Evolutionary conservation across 305 asterid genomes (phyloP).

Genomic region (Withania somnifera): DNA sequence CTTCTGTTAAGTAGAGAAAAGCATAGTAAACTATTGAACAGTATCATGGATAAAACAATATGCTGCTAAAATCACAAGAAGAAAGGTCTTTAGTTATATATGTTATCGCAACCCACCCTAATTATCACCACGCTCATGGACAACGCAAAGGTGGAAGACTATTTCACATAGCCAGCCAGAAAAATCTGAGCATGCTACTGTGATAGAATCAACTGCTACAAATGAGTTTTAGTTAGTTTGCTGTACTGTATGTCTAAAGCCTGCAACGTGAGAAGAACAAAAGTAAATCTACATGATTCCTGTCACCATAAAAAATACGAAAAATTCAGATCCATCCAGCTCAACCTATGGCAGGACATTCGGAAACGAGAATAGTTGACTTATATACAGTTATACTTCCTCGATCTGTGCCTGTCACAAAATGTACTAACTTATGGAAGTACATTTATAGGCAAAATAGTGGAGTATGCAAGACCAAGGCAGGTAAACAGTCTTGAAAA

Average conservation of each 20-base stretch:
- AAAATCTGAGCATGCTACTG: neutral
- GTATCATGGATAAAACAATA: too few species aligned
- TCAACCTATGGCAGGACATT: neutral
- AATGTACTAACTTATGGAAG: neutral
- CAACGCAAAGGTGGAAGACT: neutral
- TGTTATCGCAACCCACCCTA: neutral
- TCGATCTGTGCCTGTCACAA: neutral
- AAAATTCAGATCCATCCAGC: neutral
- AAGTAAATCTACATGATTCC: neutral
- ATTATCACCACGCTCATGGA: too few species aligned
- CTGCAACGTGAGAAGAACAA: neutral
- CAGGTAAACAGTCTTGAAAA: neutral
- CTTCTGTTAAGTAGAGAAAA: neutral
- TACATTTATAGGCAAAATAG: neutral
- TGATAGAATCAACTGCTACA: neutral
- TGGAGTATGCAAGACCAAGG: neutral
- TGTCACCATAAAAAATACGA: neutral
- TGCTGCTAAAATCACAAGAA: neutral
- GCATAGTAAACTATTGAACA: neutral
- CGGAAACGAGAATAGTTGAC: neutral
- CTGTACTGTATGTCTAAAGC: neutral
- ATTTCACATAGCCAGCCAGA: neutral
- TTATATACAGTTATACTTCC: neutral
- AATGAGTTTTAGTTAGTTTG: neutral
- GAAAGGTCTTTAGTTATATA: neutral